Percentiles rank a stretch among this genome's conserved stretches.
phyloP scores from a whole-genome alignment of 2,329 filamentous ascomycete genomes.

The Colletotrichum destructivum region DNA sequence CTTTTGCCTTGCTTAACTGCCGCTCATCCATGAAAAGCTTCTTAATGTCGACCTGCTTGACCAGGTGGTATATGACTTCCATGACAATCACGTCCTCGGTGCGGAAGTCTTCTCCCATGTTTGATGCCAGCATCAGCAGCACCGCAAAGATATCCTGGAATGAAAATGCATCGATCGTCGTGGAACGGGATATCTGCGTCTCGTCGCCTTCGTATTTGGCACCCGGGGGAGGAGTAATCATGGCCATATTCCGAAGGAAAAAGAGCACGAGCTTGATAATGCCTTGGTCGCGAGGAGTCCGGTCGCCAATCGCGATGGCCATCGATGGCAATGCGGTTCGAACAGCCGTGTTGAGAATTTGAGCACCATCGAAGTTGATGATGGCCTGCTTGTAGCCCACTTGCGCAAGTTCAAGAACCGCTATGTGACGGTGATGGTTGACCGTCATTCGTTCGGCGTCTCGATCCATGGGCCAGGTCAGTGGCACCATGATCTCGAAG shows the following conservation, averaged over 20 bases:
- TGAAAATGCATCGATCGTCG: slow-evolving; percentile 90
- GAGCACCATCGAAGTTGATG: slow-evolving; percentile 84
- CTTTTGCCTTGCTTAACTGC: slow-evolving; percentile 77
- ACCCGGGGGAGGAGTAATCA: slow-evolving; percentile 83
- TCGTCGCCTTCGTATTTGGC: slow-evolving; percentile 89
- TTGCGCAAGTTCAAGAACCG: slow-evolving; percentile 90
- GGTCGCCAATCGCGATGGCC: slow-evolving; percentile 82
- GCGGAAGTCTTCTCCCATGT: slow-evolving; percentile 93
- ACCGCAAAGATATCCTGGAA: slow-evolving; percentile 92
- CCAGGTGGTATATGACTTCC: slow-evolving; percentile 91
- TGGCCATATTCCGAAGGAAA: slow-evolving; percentile 88
- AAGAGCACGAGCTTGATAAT: slow-evolving; percentile 93
- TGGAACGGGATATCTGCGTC: slow-evolving; percentile 87
- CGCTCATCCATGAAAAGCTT: slow-evolving; percentile 89
- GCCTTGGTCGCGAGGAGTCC: slow-evolving; percentile 85
- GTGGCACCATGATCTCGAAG: slow-evolving; percentile 89
- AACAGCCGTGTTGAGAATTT: slow-evolving; percentile 85
- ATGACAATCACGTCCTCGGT: slow-evolving; percentile 90
- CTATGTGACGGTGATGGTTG: slow-evolving; percentile 93
- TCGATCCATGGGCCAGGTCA: slow-evolving; percentile 94
- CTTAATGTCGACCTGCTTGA: slow-evolving; percentile 89
- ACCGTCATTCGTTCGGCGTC: slow-evolving; percentile 86
- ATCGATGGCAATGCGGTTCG: slow-evolving; percentile 89
- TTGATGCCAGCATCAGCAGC: slow-evolving; percentile 88
- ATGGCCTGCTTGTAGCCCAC: slow-evolving; percentile 91